Evolutionary conservation across 768 basidiomycete species (phyloP).

Genomic region (Auricularia cornea): DNA sequence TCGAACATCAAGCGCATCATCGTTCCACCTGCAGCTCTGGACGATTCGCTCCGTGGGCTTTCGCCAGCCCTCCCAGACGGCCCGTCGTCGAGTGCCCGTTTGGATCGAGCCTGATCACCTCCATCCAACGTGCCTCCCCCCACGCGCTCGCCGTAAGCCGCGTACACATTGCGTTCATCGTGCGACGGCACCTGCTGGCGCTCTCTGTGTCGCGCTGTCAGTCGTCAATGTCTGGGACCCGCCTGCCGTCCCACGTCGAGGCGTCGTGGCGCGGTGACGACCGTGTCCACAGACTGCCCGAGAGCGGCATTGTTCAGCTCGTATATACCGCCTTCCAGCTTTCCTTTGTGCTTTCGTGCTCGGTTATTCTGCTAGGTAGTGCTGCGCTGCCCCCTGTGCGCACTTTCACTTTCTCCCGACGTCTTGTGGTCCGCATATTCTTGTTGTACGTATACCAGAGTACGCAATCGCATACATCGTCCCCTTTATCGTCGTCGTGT

Average conservation of each 20-base stretch:
- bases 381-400: no score
- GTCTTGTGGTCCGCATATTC: no score
- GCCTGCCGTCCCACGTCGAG: background rate
- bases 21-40: background rate
- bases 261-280: no score
- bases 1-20: background rate
- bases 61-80: background rate
- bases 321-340: no score
- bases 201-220: background rate
- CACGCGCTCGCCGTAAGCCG: background rate
- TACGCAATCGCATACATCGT: no score
- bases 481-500: no score
- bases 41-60: background rate
- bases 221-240: background rate
- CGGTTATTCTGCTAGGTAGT: no score
- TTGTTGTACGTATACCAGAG: no score
- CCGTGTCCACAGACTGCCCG: no score
- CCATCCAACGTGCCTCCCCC: background rate
- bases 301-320: no score
- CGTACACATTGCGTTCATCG: background rate
- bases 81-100: background rate
- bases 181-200: background rate
- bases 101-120: background rate
- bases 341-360: no score
- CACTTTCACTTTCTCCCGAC: no score